phyloP scores from a whole-genome alignment of 345 rosid genomes.

The Isatis tinctoria region DNA sequence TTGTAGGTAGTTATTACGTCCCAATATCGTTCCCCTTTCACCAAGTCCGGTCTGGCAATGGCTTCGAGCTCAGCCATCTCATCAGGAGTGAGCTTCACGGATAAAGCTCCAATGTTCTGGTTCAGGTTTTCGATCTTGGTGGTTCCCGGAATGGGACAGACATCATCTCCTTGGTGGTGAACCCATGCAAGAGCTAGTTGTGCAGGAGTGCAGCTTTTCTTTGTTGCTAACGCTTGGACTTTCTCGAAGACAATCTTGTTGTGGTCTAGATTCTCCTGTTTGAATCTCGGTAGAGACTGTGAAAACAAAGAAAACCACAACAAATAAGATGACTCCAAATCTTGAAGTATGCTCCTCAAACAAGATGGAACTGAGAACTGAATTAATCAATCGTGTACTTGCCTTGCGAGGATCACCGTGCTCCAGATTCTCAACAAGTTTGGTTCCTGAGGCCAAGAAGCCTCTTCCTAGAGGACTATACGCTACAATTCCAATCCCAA shows the following conservation, averaged over 20 bases:
- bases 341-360: not conserved
- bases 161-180: conserved; percentile 63
- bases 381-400: not conserved
- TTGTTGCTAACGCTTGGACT: conserved; percentile 42
- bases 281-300: conserved; percentile 50
- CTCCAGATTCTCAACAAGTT: conserved; percentile 33
- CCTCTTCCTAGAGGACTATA: conserved; percentile 72
- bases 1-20: not conserved
- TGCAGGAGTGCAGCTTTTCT: conserved; percentile 52
- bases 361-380: not conserved
- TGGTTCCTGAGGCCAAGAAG: conserved; percentile 53
- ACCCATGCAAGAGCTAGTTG: conserved; percentile 74
- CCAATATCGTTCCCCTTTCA: conserved; percentile 41
- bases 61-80: conserved; percentile 54
- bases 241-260: conserved; percentile 40
- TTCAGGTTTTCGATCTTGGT: conserved; percentile 59
- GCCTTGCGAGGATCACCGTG: conserved; percentile 48
- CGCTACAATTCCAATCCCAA: conserved; percentile 72
- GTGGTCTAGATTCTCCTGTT: conserved; percentile 49
- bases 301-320: too few species aligned
- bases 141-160: conserved; percentile 65
- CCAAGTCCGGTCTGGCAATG: conserved; percentile 36
- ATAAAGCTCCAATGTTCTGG: conserved; percentile 55
- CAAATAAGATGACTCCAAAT: not conserved
- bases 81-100: conserved; percentile 45